phyloP scores from a whole-genome alignment of 495 filamentous ascomycete species.

The Penicillium salamii region DNA sequence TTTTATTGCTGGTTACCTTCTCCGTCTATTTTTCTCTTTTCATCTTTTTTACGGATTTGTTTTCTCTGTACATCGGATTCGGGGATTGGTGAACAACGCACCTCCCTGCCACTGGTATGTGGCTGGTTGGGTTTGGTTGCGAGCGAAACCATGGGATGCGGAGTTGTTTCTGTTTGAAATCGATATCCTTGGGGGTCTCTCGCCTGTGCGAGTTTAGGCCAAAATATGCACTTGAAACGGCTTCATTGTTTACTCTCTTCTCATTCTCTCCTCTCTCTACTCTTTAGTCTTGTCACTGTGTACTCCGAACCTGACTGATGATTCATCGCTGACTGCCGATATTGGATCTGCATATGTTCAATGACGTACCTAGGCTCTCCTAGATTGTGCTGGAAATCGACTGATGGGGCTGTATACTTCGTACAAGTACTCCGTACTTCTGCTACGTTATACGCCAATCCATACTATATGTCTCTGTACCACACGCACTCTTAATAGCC shows the following conservation, averaged over 20 bases:
- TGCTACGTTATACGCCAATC: too few relatives aligned
- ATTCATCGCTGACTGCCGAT: too few relatives aligned
- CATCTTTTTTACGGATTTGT: conserved; percentile 25
- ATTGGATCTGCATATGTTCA: conserved; percentile 24
- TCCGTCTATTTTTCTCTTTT: conserved; percentile 25
- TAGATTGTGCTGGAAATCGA: too few relatives aligned
- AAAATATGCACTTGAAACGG: conserved; percentile 31
- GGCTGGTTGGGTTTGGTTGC: conserved; percentile 33
- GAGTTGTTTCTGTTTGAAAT: conserved; percentile 39
- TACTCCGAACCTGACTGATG: conserved; percentile 14
- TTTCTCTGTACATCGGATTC: conserved; percentile 44
- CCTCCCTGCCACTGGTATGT: conserved; percentile 32
- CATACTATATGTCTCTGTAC: too few relatives aligned
- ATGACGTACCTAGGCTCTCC: conserved; percentile 14
- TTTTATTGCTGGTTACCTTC: conserved; percentile 24
- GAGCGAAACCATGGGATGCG: conserved; percentile 47
- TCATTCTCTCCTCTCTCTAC: conserved; percentile 16
- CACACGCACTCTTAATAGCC: too few relatives aligned
- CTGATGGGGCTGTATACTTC: too few relatives aligned
- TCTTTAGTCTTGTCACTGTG: conserved; percentile 17
- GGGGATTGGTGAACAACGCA: conserved; percentile 34
- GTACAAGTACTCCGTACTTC: too few relatives aligned
- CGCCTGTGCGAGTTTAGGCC: conserved; percentile 36
- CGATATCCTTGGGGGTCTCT: conserved; percentile 39
- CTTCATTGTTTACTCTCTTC: conserved; percentile 19